Conservation (phyloP, 2,329 filamentous ascomycete genomes). For the Huntiella savannae region DNA sequence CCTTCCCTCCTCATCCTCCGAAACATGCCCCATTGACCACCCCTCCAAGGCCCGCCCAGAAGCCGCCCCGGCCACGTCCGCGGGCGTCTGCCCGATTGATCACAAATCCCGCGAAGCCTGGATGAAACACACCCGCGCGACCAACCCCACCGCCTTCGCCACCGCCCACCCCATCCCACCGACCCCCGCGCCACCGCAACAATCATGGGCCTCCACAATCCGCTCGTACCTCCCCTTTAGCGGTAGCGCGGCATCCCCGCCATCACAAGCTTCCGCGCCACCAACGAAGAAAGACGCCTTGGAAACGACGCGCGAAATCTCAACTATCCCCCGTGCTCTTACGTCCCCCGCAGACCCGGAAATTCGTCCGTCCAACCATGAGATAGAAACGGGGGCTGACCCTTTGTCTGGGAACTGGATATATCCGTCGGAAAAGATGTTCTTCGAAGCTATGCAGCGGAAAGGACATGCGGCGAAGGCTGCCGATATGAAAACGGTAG, state of each 20-base stretch:
- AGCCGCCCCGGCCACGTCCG: slow-evolving; percentile 11
- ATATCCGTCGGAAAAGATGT: slow-evolving; percentile 91
- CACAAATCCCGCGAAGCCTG: slow-evolving; percentile 75
- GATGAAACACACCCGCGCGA: slow-evolving; percentile 48
- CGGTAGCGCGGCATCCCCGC: slow-evolving; percentile 14
- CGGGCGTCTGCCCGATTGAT: slow-evolving; percentile 62
- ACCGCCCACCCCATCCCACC: slow-evolving; percentile 15
- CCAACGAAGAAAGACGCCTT: slow-evolving; percentile 21
- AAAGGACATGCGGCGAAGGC: slow-evolving; percentile 59
- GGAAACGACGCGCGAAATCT: slow-evolving; percentile 51
- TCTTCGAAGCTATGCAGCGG: slow-evolving; percentile 89
- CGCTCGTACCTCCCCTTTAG: slow-evolving; percentile 24
- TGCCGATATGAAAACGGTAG: slow-evolving; percentile 72
- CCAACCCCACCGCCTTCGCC: slow-evolving; percentile 14
- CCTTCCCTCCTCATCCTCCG: slow-evolving; percentile 2
- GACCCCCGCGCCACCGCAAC: slow-evolving; percentile 6
- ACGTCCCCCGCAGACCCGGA: slow-evolving; percentile 15
- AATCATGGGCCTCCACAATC: background rate
- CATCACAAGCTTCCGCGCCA: background rate
- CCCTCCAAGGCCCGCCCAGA: background rate
- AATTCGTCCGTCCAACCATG: slow-evolving; percentile 44
- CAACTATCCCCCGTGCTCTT: slow-evolving; percentile 53
- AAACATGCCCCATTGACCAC: background rate
- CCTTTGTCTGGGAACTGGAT: slow-evolving; percentile 72
- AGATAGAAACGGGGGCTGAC: slow-evolving; percentile 58